phyloP scores from a whole-genome alignment of 805 yeast species.

The Hanseniaspora jakobsenii region DNA sequence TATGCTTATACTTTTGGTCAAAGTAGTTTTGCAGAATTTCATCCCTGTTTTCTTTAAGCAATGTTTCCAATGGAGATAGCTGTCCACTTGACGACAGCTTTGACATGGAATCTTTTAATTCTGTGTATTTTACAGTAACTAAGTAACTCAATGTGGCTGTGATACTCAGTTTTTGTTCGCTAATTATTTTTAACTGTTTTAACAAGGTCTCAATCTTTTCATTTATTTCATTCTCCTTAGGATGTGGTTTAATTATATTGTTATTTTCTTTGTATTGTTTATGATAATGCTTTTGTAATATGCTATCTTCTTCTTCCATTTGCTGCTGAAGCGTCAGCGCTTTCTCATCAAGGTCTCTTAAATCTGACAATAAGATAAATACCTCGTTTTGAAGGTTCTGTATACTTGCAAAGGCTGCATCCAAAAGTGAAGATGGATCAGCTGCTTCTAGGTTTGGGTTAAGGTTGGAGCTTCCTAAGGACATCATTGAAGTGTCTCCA shows the following conservation, averaged over 20 bases:
- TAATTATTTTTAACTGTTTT: not conserved
- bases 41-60: conserved; percentile 19
- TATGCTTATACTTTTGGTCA: conserved; percentile 7
- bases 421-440: conserved; percentile 84
- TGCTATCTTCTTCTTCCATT: conserved; percentile 12
- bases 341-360: conserved; percentile 48
- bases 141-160: conserved; percentile 13
- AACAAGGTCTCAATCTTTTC: conserved; percentile 6
- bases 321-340: conserved; percentile 16
- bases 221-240: conserved; percentile 12
- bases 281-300: conserved; percentile 12
- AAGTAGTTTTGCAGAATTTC: conserved; percentile 5
- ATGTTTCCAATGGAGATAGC: conserved; percentile 21
- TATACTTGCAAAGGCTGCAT: conserved; percentile 58
- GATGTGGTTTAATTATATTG: conserved; percentile 10
- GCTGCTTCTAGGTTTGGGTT: conserved; percentile 27
- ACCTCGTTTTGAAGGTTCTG: conserved; percentile 83
- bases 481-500: not conserved
- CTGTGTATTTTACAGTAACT: conserved; percentile 7
- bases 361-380: conserved; percentile 65
- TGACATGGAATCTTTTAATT: conserved; percentile 17
- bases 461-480: conserved; percentile 4
- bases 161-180: conserved; percentile 2
- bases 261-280: conserved; percentile 13
- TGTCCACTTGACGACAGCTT: conserved; percentile 21